Percentiles rank a stretch among this genome's conserved stretches.
Conservation (phyloP, 768 basidiomycete species). For the Crepidotus variabilis region DNA sequence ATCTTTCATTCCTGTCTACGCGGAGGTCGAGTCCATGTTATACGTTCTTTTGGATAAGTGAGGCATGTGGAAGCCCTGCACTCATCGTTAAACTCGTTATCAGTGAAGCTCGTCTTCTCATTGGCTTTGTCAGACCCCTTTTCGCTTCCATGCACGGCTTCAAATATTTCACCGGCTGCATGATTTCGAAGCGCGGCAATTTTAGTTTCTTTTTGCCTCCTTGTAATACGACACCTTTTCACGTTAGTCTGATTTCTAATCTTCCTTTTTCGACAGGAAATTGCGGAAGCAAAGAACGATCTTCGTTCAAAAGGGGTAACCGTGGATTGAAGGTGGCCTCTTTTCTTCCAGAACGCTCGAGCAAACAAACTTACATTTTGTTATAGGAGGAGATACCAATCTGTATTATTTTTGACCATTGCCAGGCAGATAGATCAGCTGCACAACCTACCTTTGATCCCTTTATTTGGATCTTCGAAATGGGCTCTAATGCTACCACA, state of each 20-base stretch:
- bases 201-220: not conserved
- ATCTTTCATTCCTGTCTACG: constrained; percentile 1
- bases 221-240: not conserved
- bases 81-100: not conserved
- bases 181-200: constrained; percentile 1
- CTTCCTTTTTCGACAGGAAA: constrained; percentile 43
- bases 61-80: not conserved
- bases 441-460: not conserved
- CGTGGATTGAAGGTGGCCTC: constrained; percentile 38
- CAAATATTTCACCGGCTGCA: not conserved
- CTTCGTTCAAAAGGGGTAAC: constrained; percentile 55
- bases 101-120: not conserved
- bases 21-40: not conserved
- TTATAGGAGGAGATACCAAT: not conserved
- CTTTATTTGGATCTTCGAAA: too few relatives aligned
- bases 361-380: not conserved
- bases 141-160: not conserved
- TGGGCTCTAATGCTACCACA: too few relatives aligned
- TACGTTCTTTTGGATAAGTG: not conserved
- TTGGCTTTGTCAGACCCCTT: not conserved
- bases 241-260: constrained; percentile 1
- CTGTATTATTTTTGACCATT: not conserved
- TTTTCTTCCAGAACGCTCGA: not conserved
- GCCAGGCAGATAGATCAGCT: not conserved
- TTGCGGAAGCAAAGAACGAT: constrained; percentile 48